These are phyloP conservation scores for Rhizoctonia solani DNA, from an alignment of 1,284 basidiomycete species.

Conservation along the genomic window DNA sequence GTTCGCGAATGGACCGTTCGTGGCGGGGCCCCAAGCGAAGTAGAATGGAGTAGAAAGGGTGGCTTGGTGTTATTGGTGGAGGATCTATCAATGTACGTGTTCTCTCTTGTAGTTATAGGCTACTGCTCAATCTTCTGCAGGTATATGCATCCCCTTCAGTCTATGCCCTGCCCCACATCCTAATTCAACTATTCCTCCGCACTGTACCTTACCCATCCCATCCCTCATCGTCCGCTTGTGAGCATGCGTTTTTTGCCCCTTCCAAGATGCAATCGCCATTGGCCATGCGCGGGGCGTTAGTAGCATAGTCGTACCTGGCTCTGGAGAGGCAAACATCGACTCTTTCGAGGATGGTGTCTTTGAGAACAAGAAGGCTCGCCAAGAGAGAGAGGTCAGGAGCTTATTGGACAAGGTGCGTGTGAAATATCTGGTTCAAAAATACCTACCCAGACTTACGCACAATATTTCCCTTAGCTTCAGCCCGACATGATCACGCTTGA, in stretches of 20 bases:
- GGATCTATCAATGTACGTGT: conserved; percentile 77
- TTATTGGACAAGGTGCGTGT: conserved; percentile 83
- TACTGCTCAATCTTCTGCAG: conserved; percentile 46
- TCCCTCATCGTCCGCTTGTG: conserved; percentile 68
- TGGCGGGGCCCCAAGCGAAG: conserved; percentile 48
- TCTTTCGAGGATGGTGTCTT: conserved; percentile 92
- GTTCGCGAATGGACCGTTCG: conserved; percentile 80
- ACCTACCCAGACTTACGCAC: too few species aligned
- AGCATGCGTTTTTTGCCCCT: conserved; percentile 84
- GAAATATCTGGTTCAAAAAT: background rate
- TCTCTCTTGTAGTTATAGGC: background rate
- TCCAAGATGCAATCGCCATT: conserved; percentile 88
- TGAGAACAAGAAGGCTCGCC: conserved; percentile 79
- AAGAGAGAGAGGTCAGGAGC: conserved; percentile 89
- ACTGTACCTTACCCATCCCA: conserved; percentile 82
- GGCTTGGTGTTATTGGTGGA: conserved; percentile 80
- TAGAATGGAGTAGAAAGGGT: conserved; percentile 83
- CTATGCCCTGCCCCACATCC: conserved; percentile 49
- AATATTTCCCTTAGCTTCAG: conserved; percentile 66
- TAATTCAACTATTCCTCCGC: conserved; percentile 61
- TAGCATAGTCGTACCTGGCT: conserved; percentile 85
- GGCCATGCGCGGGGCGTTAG: conserved; percentile 73
- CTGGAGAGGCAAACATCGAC: conserved; percentile 95
- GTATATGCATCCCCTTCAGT: conserved; percentile 71
- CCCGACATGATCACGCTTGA: conserved; percentile 94